Percentiles rank a stretch among this genome's conserved stretches.
phyloP scores from a whole-genome alignment of 176 grass and related monocot genomes.

The Bonia amplexicaulis region DNA sequence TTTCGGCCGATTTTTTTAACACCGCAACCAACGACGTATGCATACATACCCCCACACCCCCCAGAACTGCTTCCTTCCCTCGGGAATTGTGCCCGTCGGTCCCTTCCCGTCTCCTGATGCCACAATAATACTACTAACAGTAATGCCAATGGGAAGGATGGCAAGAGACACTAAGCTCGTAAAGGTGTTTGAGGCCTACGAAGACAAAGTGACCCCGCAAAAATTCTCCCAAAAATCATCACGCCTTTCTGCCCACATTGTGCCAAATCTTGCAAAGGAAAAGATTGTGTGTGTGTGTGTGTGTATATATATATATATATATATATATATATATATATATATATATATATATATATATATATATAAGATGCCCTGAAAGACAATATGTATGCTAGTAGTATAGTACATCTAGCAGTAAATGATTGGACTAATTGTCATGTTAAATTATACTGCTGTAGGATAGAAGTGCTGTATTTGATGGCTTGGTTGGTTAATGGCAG shows the following conservation, averaged over 20 bases:
- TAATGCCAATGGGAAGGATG: not conserved
- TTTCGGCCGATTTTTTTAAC: too few relatives aligned
- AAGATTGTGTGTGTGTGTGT: not conserved
- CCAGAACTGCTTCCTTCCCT: not conserved
- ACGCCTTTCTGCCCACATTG: slow-evolving; percentile 30
- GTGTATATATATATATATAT: too few relatives aligned
- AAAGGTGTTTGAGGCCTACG: slow-evolving; percentile 37
- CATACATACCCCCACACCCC: not conserved
- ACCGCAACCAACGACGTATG: not conserved
- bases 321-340: too few relatives aligned
- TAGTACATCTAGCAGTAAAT: not conserved
- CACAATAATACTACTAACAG: not conserved
- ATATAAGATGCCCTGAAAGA: not conserved
- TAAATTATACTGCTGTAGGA: not conserved
- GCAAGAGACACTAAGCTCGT: slow-evolving; percentile 6
- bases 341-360: too few relatives aligned
- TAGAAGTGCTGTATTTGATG: not conserved
- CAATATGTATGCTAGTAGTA: not conserved
- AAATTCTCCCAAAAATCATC: slow-evolving; percentile 48
- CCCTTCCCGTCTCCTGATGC: not conserved
- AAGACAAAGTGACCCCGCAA: slow-evolving; percentile 20
- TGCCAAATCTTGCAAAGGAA: slow-evolving; percentile 12
- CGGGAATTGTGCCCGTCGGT: slow-evolving; percentile 54
- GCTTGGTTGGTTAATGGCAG: not conserved
- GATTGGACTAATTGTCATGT: not conserved